Base-by-base conservation (phyloP, 805 yeast species). In the Metschnikowia continentalis region DNA sequence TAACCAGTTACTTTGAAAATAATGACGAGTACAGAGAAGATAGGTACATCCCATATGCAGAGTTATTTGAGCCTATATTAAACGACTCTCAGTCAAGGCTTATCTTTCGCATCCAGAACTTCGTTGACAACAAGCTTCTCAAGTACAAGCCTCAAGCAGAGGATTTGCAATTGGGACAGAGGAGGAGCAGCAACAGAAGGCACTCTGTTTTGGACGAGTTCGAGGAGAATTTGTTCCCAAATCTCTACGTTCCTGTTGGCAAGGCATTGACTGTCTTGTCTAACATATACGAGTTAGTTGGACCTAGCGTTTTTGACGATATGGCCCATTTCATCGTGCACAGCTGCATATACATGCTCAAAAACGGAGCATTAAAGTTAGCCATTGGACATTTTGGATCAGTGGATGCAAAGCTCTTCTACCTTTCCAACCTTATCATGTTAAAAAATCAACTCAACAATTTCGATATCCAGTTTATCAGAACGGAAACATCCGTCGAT, bases 271-370 rank as follows among this genome's bases (percentile, higher is more conserved):
- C 84, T 0, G 68, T 92, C 5, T 70, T 91, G 32, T 83, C 90
- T 33, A 86, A 82, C 62, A 85, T 91, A 20, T 88, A 89, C 62
- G 95, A 88, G 60, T 72, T 90, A 59, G 79, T 92, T 35, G 84
- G 85, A 56, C 82, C 91, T 2, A 70, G 78, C 11, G 87, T 90
- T 1, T 92, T 91, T 69, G 96, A 90, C 64, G 96, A 89, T 61
- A 69, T 91, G 56, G 96, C 97, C 0, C 96, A 90, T 64, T 82
- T 86, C 50, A 83, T 90, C 47, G 87, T 92, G 3, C 96, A 88
- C 62, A 79, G 86, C 41, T 84, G 94, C 59, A 79, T 90, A 35
- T 61, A 70, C 14, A 81, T 94, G 6, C 67, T 90, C 58, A 78
- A 79, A 49, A 66, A 67, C 14, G 85, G 86, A 11, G 68, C 69